Percentiles rank a stretch among this genome's conserved stretches.
Evolutionary conservation across 1,139 yeast genomes (phyloP).

Genomic region (Suhomyces taliae): DNA sequence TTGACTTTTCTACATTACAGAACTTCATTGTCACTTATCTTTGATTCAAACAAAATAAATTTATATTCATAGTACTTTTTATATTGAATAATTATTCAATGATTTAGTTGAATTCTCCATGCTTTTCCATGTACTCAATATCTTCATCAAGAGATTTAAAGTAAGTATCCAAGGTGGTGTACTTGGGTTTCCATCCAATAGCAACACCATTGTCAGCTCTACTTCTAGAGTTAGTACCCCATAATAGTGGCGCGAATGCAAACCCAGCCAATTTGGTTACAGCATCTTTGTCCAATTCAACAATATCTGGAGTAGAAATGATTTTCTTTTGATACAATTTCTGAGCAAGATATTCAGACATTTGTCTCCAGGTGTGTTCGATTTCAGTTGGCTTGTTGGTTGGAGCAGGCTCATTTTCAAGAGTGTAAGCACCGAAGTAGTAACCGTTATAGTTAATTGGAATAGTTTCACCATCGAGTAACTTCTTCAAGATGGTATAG

Average conservation of each 20-base stretch:
- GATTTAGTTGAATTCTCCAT: background rate
- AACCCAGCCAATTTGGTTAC: conserved; percentile 16
- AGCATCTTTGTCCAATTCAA: conserved; percentile 17
- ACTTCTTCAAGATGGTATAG: conserved; percentile 22
- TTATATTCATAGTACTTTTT: too few relatives aligned
- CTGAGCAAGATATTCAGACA: conserved; percentile 24
- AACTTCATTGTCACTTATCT: too few relatives aligned
- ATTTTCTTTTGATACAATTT: conserved; percentile 16
- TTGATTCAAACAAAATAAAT: too few relatives aligned
- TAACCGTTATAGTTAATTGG: conserved; percentile 38
- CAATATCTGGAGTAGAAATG: conserved; percentile 19
- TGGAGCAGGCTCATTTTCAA: conserved; percentile 18
- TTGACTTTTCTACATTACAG: too few relatives aligned
- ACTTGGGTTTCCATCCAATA: conserved; percentile 27
- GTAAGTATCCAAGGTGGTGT: conserved; percentile 16
- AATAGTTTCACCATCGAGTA: conserved; percentile 20
- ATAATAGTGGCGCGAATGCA: conserved; percentile 23
- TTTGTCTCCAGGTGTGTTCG: conserved; percentile 35
- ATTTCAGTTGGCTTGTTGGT: conserved; percentile 19
- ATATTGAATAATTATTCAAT: too few relatives aligned
- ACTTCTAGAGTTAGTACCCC: conserved; percentile 34
- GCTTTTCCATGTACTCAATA: conserved; percentile 14
- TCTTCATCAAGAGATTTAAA: conserved; percentile 20
- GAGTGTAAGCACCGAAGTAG: conserved; percentile 31
- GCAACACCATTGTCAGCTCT: conserved; percentile 27